Base-by-base conservation (phyloP, 371 early-diverging fungal genomes). In the Caulochytrium protostelioides region DNA sequence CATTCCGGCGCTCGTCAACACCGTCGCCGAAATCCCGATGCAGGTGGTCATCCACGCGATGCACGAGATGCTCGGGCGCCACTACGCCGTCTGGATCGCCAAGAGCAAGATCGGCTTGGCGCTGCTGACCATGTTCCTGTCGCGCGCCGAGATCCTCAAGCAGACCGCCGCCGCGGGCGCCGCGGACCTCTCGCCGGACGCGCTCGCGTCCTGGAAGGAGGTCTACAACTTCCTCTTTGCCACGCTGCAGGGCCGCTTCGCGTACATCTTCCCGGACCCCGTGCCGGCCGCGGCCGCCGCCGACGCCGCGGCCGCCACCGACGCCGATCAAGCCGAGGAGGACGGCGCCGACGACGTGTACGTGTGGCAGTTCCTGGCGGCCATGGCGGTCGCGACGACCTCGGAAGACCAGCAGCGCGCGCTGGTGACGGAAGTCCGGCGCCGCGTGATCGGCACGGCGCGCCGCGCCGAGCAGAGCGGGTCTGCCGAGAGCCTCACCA, bases 301-400 rank as follows among this genome's bases (percentile, higher is more conserved):
- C 28, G 1, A 7, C 6, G 14, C 12, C 4, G 4, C 22, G 14
- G 13, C 12, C 12, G 17, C 34, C 13, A 36, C 21, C n/a, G 26
- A 26, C n/a, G 8, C 19, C 7, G 16, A 17, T 25, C 9, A 4
- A 2, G 25, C 21, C 5, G 41, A n/a, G 8, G 6, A n/a, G 21
- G 14, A 20, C n/a, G 42, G 22, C 30, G 50, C 67, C 2, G 86
- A 90, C 46, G 90, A 91, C 46, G 67, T 78, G 36, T 81, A 82
- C 46, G 83, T 90, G n/a, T 94, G 95, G 95, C 91, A 91, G 54
- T 94, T 94, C 43, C 59, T 94, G 56, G 86, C 95, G 2, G 78
- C 89, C 1, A 67, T 94, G 62, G 89, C 90, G 2, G 77, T 85
- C 0, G 82, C 83, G 10, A 89, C 92, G 0, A 46, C 62, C 2